These are phyloP conservation scores for Ophiobolus disseminans DNA, from an alignment of 2,329 filamentous ascomycete species.

Conservation along the genomic window DNA sequence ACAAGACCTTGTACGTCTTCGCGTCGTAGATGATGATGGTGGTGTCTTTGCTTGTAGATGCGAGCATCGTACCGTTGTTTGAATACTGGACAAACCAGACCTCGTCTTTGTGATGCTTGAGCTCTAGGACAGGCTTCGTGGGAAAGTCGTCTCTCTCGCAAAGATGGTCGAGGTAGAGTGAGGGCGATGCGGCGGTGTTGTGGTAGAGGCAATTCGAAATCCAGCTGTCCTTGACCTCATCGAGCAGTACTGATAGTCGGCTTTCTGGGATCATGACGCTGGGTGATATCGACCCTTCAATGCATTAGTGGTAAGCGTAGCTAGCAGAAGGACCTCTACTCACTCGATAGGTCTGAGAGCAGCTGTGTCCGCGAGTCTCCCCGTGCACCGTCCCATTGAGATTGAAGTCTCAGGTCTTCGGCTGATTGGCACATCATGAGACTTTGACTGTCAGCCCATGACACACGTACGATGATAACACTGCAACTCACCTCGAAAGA, in stretches of 20 bases:
- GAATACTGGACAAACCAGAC: slow-evolving; percentile 94
- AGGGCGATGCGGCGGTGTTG: slow-evolving; percentile 78
- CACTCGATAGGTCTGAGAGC: slow-evolving; percentile 84
- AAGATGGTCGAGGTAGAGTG: slow-evolving; percentile 85
- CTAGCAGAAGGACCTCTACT: slow-evolving; percentile 37
- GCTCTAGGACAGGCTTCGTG: slow-evolving; percentile 70
- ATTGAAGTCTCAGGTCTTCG: slow-evolving; percentile 77
- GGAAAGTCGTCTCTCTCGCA: slow-evolving; percentile 86
- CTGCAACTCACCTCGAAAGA: slow-evolving; percentile 69
- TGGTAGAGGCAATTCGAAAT: slow-evolving; percentile 87
- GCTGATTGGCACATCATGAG: slow-evolving; percentile 86
- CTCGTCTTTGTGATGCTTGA: slow-evolving; percentile 78
- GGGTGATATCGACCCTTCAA: slow-evolving; percentile 83
- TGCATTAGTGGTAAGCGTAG: slow-evolving; percentile 17
- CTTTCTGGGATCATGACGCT: slow-evolving; percentile 97
- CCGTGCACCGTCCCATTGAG: slow-evolving; percentile 83
- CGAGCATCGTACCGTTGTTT: slow-evolving; percentile 81
- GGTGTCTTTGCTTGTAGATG: slow-evolving; percentile 79
- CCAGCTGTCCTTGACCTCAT: slow-evolving; percentile 84
- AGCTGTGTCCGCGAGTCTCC: slow-evolving; percentile 76
- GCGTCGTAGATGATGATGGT: slow-evolving; percentile 85
- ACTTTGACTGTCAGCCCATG: slow-evolving; percentile 54
- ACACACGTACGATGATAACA: background rate
- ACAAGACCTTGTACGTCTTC: slow-evolving; percentile 68
- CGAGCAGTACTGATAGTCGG: slow-evolving; percentile 78